A percentile compares a stretch with the other conserved stretches of the same genome.
Conservation (phyloP, 2,329 filamentous ascomycete genomes). For the Cladosporium sp. region DNA sequence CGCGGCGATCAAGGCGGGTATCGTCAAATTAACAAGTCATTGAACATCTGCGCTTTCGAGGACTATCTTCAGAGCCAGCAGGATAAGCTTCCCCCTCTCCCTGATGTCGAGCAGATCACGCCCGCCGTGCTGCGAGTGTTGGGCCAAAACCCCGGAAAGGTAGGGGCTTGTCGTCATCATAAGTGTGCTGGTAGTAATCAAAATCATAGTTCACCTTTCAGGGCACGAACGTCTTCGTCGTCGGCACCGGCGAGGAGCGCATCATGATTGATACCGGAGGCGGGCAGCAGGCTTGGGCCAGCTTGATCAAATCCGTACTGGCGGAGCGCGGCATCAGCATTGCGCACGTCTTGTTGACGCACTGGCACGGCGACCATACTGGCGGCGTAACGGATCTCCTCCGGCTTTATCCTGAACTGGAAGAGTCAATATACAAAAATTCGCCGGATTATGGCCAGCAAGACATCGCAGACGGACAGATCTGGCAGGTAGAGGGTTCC, state of each 20-base stretch:
- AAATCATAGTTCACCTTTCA: conserved; percentile 35
- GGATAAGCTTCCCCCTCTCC: conserved; percentile 16
- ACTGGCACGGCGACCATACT: conserved; percentile 45
- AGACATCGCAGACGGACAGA: conserved; percentile 35
- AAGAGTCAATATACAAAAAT: conserved; percentile 36
- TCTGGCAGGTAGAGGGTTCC: conserved; percentile 38
- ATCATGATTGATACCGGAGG: conserved; percentile 37
- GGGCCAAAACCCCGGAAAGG: conserved; percentile 24
- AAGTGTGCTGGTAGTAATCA: too few relatives aligned
- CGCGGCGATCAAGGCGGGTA: conserved; percentile 19
- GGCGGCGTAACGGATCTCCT: conserved; percentile 40
- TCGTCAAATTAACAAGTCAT: conserved; percentile 23
- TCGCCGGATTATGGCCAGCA: conserved; percentile 28
- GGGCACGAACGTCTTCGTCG: conserved; percentile 40
- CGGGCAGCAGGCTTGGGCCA: conserved; percentile 32
- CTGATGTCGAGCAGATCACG: conserved; percentile 20
- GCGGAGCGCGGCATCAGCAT: conserved; percentile 28
- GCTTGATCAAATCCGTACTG: conserved; percentile 34
- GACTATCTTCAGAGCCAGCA: conserved; percentile 22
- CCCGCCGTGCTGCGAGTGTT: conserved; percentile 21
- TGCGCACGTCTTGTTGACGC: conserved; percentile 41
- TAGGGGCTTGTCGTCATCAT: too few relatives aligned
- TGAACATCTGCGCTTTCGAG: conserved; percentile 21
- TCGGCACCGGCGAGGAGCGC: conserved; percentile 34
- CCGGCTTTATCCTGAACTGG: conserved; percentile 27